Evolutionary conservation across 2,329 filamentous ascomycete genomes (phyloP), one percentile per base, ranked within the genome.

Genomic region (Aspergillus felis): DNA sequence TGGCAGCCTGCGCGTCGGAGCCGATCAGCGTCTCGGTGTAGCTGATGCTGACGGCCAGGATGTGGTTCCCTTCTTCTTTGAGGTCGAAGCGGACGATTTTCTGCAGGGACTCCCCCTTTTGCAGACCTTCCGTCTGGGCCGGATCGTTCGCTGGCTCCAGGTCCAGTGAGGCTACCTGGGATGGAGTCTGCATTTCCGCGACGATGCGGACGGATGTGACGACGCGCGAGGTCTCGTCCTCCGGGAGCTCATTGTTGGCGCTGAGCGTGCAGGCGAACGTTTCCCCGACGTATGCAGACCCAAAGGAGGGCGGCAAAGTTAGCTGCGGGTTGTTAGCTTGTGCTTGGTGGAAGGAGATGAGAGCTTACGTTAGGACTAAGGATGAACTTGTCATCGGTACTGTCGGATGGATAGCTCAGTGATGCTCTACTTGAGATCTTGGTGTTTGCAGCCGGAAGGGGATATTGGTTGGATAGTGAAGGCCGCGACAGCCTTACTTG

Each of bases 181-280:
- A 87, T 0, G 94, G 93, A 0, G 92, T 96, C 78, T 97, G 95
- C 88, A 99, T 95, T 76, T 97, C 92, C 0, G 92, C 94, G 56
- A 90, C 85, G 66, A 97, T 91, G 55, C 86, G 84, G 53, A 97
- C 88, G 56, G 89, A 89, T 61, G 86, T 88, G 44, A 96, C 86
- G 49, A 76, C 77, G 59, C 76, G 75, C 3, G 72, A 69, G 5
- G 70, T 68, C 8, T 75, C 70, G 27, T 73, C 68, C 7, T 74
- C 63, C 22, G 72, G 66, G 1, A 87, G 75, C 69, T 97, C 93
- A 72, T 97, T 93, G 79, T 96, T 97, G n/a, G 90, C 92, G 76
- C 92, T 96, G 24, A 97, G 82, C 1, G 93, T 96, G 76, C 94
- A 99, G 62, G 88, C 88, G 76, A 99, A 97, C 0, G 88, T 91